These are phyloP conservation scores for Ramaria rubella DNA, from an alignment of 768 basidiomycete species.

Conservation along the genomic window DNA sequence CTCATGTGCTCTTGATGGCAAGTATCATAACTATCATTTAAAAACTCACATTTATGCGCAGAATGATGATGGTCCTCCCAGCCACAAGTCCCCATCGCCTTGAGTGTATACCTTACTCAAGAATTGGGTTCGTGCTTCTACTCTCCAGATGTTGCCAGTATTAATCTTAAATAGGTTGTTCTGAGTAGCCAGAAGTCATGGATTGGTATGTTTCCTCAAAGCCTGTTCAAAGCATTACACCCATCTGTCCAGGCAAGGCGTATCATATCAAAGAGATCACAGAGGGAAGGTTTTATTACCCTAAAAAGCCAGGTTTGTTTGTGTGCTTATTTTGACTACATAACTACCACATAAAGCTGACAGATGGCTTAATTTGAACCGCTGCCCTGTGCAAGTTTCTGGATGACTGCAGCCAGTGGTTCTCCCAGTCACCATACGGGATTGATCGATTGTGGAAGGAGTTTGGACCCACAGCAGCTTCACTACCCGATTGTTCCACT, in stretches of 20 bases:
- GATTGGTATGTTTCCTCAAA: conserved; percentile 52
- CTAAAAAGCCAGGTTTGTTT: conserved; percentile 44
- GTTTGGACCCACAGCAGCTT: no score
- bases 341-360: not conserved
- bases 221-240: not conserved
- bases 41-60: conserved; percentile 21
- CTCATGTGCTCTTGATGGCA: conserved; percentile 39
- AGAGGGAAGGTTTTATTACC: conserved; percentile 71
- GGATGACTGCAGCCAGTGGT: no score
- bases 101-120: conserved; percentile 55
- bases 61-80: conserved; percentile 85
- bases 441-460: no score
- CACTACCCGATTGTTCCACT: no score
- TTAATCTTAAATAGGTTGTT: conserved; percentile 44
- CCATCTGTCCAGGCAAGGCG: conserved; percentile 53
- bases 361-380: conserved; percentile 64
- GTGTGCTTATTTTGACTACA: not conserved
- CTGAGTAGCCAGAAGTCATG: conserved; percentile 81
- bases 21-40: conserved; percentile 18
- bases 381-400: conserved; percentile 56
- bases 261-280: conserved; percentile 72
- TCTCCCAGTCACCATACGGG: no score
- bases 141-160: not conserved
- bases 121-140: conserved; percentile 46
- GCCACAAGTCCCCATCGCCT: conserved; percentile 61